phyloP scores from a whole-genome alignment of 352 stramenopile species.

The Phytophthora sojae region DNA sequence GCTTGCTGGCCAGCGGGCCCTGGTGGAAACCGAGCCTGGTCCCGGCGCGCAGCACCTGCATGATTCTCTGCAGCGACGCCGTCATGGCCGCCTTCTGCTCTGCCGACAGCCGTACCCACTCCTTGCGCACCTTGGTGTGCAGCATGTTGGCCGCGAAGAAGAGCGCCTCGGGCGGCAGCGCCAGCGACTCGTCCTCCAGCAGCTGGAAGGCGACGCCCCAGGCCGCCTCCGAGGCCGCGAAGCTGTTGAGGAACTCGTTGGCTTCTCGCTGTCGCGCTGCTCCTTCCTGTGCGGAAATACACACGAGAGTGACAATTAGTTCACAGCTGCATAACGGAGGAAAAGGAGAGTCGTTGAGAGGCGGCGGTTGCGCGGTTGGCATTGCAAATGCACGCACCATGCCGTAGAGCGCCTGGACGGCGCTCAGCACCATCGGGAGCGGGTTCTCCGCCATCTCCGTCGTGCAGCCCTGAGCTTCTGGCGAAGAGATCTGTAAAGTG shows the following conservation, averaged over 20 bases:
- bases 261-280: constrained; percentile 65
- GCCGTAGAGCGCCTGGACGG: constrained; percentile 69
- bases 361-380: neutral
- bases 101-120: constrained; percentile 59
- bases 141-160: constrained; percentile 85
- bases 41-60: constrained; percentile 43
- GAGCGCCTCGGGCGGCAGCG: constrained; percentile 57
- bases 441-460: constrained; percentile 31
- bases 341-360: neutral
- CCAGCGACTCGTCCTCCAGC: constrained; percentile 55
- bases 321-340: constrained; percentile 1
- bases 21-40: constrained; percentile 35
- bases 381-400: constrained; percentile 46
- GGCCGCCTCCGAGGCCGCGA: constrained; percentile 56
- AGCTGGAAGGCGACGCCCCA: constrained; percentile 63
- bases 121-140: constrained; percentile 73
- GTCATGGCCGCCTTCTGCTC: constrained; percentile 48
- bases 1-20: constrained; percentile 59
- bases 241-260: constrained; percentile 72
- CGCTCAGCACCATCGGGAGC: constrained; percentile 59
- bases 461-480: neutral
- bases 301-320: neutral
- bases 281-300: constrained; percentile 51
- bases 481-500: neutral
- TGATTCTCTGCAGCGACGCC: constrained; percentile 44